Evolutionary conservation across 2,329 filamentous ascomycete genomes (phyloP).

Genomic region (Exserohilum turcica): DNA sequence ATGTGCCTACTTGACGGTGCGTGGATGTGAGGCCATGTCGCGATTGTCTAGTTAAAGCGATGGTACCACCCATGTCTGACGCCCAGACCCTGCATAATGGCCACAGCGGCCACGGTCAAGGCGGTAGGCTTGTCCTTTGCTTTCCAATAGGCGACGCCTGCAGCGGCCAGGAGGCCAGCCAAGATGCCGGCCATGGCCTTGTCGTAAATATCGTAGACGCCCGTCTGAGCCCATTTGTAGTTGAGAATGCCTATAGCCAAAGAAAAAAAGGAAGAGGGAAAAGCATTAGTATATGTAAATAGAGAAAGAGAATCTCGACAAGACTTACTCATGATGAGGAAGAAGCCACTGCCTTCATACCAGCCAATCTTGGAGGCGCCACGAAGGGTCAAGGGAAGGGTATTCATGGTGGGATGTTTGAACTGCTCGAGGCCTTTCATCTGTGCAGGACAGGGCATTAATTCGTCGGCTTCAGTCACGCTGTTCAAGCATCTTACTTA

Average conservation of each 20-base stretch:
- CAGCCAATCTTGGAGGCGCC: conserved; percentile 42
- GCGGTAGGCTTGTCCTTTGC: conserved; percentile 36
- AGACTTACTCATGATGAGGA: conserved; percentile 39
- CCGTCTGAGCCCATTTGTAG: conserved; percentile 42
- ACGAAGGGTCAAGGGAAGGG: conserved; percentile 33
- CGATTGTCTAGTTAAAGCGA: conserved; percentile 6
- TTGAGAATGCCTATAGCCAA: conserved; percentile 44
- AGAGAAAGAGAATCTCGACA: neutral
- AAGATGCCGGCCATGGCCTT: conserved; percentile 39
- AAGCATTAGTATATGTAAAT: neutral
- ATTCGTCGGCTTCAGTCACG: too few relatives aligned
- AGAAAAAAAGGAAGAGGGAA: too few relatives aligned
- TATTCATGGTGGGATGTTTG: conserved; percentile 39
- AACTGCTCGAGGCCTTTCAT: conserved; percentile 44
- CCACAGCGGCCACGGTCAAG: conserved; percentile 26
- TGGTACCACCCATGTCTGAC: conserved; percentile 28
- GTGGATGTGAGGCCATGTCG: too few relatives aligned
- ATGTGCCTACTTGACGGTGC: too few relatives aligned
- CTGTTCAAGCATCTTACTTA: too few relatives aligned
- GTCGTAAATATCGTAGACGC: conserved; percentile 40
- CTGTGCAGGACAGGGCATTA: conserved; percentile 13
- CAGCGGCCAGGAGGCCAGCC: conserved; percentile 31
- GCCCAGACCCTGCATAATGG: conserved; percentile 34
- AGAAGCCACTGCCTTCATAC: conserved; percentile 47
- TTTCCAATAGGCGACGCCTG: conserved; percentile 29